Conservation (phyloP, 2,329 filamentous ascomycete species). For the Pestalotiopsis sp. region DNA sequence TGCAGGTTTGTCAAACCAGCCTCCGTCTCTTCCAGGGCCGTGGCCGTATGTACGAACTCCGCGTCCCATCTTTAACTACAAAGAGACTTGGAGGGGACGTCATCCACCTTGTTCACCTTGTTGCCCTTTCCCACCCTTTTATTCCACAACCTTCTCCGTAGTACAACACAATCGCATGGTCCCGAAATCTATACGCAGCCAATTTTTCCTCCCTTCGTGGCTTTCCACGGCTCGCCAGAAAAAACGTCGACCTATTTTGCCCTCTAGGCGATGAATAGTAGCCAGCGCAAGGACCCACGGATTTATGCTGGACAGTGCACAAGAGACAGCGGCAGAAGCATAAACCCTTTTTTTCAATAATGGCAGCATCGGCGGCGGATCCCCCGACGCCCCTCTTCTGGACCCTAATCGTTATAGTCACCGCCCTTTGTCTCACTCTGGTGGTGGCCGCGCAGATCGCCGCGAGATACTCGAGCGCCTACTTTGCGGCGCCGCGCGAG, state of each 20-base stretch:
- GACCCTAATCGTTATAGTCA: conserved; percentile 60
- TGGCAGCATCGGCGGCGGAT: conserved; percentile 47
- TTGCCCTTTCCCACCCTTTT: neutral
- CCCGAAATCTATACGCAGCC: neutral
- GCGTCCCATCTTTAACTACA: conserved; percentile 3
- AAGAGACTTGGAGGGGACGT: conserved; percentile 13
- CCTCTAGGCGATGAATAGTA: conserved; percentile 5
- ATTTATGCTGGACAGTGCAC: conserved; percentile 5
- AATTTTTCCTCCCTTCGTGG: neutral
- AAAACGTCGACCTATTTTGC: neutral
- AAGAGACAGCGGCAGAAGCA: neutral
- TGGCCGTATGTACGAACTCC: neutral
- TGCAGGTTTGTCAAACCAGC: neutral
- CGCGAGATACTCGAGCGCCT: conserved; percentile 57
- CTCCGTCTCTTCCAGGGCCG: neutral
- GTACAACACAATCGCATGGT: neutral
- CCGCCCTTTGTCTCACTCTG: conserved; percentile 59
- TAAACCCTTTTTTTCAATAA: neutral
- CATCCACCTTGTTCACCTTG: conserved; percentile 1
- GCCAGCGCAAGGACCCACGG: neutral
- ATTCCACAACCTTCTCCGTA: neutral
- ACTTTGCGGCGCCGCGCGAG: conserved; percentile 60
- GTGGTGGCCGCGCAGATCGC: conserved; percentile 56
- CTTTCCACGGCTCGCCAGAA: neutral
- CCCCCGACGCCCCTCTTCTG: conserved; percentile 51